phyloP scores from a whole-genome alignment of 1,139 yeast species.

The Lodderomyces metapsilosis region DNA sequence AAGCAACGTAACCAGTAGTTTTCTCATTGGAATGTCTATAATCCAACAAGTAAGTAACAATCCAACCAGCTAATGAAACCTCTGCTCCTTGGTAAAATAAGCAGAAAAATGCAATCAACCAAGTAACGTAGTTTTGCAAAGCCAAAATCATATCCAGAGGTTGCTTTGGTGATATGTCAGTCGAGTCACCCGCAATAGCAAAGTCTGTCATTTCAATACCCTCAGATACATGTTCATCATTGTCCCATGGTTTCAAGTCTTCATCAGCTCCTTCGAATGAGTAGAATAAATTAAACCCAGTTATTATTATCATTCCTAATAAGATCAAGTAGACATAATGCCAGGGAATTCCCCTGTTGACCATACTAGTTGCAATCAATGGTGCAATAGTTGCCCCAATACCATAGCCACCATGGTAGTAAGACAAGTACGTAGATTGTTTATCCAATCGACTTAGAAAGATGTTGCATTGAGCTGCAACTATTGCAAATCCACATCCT shows the following conservation, averaged over 20 bases:
- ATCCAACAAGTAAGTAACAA: constrained; percentile 59
- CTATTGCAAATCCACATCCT: constrained; percentile 59
- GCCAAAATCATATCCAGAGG: constrained; percentile 26
- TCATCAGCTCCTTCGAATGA: constrained; percentile 45
- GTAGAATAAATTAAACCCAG: constrained; percentile 24
- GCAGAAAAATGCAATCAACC: constrained; percentile 55
- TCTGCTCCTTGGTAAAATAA: constrained; percentile 69
- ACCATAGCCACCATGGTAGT: constrained; percentile 61
- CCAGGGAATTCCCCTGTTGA: constrained; percentile 51
- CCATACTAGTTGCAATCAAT: constrained; percentile 53
- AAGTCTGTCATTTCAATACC: constrained; percentile 6
- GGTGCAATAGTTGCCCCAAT: constrained; percentile 65
- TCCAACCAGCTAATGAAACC: constrained; percentile 71
- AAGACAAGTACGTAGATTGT: constrained; percentile 50
- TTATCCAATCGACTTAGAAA: constrained; percentile 51
- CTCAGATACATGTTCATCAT: constrained; percentile 12
- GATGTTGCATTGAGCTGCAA: constrained; percentile 56
- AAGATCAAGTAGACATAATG: constrained; percentile 51
- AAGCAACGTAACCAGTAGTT: constrained; percentile 60
- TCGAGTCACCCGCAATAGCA: constrained; percentile 2
- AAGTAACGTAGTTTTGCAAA: constrained; percentile 43
- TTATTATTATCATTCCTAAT: constrained; percentile 34
- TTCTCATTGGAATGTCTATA: constrained; percentile 48
- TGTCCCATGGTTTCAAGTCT: constrained; percentile 39
- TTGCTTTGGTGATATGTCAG: not conserved